phyloP scores from a whole-genome alignment of 169 alveolate genomes.

The Cryptosporidium felis region DNA sequence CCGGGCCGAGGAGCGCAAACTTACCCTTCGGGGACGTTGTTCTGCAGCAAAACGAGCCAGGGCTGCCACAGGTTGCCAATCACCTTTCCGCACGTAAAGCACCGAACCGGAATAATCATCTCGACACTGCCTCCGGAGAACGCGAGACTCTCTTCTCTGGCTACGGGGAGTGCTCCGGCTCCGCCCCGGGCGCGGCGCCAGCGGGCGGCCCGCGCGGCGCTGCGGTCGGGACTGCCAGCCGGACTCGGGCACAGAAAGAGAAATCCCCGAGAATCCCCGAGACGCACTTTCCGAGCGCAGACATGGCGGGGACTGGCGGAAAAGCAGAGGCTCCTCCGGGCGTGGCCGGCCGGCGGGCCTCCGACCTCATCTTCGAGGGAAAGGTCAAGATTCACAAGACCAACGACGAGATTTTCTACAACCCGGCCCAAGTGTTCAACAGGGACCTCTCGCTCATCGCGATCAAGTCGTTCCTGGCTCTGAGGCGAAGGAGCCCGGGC shows the following conservation, averaged over 20 bases:
- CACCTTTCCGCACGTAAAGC: slow-evolving; percentile 99
- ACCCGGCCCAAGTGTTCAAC: slow-evolving; percentile 93
- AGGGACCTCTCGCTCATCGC: slow-evolving; percentile 86
- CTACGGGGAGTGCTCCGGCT: too few species aligned
- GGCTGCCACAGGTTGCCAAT: slow-evolving; percentile 97
- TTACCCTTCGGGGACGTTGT: slow-evolving; percentile 90
- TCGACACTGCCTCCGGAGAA: slow-evolving; percentile 37
- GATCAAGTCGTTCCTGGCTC: slow-evolving; percentile 34
- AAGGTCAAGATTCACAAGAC: slow-evolving; percentile 78
- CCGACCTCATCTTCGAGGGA: slow-evolving; percentile 79
- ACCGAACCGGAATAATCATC: slow-evolving; percentile 99
- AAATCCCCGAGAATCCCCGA: too few species aligned
- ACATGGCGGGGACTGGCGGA: not conserved
- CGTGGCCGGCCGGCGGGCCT: too few species aligned
- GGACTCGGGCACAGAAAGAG: too few species aligned
- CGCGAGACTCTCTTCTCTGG: too few species aligned
- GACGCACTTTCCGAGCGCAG: not conserved
- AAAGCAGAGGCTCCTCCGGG: not conserved
- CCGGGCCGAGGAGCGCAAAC: not conserved
- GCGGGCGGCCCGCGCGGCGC: too few species aligned
- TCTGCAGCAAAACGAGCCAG: slow-evolving; percentile 89
- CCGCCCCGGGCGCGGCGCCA: too few species aligned
- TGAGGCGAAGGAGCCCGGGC: not conserved
- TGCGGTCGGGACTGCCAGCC: too few species aligned
- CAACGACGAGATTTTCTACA: slow-evolving; percentile 81